A percentile compares a stretch with the other conserved stretches of the same genome.
phyloP scores from a whole-genome alignment of 176 grass and related monocot genomes.

The Oryza glumipatula region DNA sequence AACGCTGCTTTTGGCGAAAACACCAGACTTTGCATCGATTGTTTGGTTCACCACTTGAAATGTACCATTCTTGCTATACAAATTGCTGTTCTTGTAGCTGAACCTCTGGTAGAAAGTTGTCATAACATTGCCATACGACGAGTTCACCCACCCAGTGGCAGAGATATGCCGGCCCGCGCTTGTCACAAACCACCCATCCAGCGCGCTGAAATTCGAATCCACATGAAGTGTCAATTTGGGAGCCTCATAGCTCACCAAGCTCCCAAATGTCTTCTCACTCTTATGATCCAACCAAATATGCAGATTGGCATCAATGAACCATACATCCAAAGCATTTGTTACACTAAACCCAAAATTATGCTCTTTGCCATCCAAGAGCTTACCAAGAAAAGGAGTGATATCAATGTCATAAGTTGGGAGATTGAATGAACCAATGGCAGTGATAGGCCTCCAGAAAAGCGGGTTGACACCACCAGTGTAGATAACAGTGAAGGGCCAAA shows the following conservation, averaged over 20 bases:
- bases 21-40: constrained; percentile 38
- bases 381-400: constrained; percentile 63
- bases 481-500: constrained; percentile 69
- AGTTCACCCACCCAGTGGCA: constrained; percentile 61
- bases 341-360: constrained; percentile 60
- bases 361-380: constrained; percentile 52
- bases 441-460: constrained; percentile 64
- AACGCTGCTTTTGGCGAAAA: constrained; percentile 13
- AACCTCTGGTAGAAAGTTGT: constrained; percentile 57
- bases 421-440: constrained; percentile 55
- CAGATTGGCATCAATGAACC: constrained; percentile 65
- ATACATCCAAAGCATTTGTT: constrained; percentile 51
- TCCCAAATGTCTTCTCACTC: constrained; percentile 41
- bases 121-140: constrained; percentile 49
- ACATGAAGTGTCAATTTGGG: background rate
- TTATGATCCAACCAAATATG: constrained; percentile 68
- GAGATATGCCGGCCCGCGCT: constrained; percentile 40
- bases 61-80: constrained; percentile 37
- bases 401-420: constrained; percentile 67
- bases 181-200: constrained; percentile 54
- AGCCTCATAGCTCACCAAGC: constrained; percentile 46
- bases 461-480: constrained; percentile 65
- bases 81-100: constrained; percentile 47
- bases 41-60: constrained; percentile 60
- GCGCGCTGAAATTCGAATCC: constrained; percentile 34